Base-by-base conservation (phyloP, 2,329 filamentous ascomycete genomes). In the Dryadomyces sulphureus region DNA sequence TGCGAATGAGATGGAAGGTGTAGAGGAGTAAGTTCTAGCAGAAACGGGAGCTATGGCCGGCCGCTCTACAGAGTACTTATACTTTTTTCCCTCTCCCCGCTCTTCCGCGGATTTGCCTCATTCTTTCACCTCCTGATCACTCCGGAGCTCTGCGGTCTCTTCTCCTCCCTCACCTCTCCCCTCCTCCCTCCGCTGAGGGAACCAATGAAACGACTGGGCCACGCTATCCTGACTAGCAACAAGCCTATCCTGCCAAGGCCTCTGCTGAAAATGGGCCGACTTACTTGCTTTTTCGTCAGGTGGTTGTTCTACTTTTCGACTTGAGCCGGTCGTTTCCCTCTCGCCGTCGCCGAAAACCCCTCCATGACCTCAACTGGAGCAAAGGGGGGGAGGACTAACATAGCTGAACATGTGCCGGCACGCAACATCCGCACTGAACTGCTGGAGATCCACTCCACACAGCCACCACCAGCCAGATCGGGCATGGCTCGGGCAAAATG, bases 401-500 rank as follows among this genome's bases (percentile, higher is more conserved):
- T 32, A 32, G 27, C 27, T 32, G 27, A 32, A 32, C 27, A 32
- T 32, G 27, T 32, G 27, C 27, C 27, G 27, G 27, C 27, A 12
- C 27, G 11, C 4, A 7, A 14, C 27, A 32, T 14, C 27, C 6
- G 16, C 27, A 32, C 9, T 32, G 27, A 14, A 32, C 27, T 32
- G 11, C 16, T 32, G 16, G 27, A 12, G 27, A 14, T 14, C 27
- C 27, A 32, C 27, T 32, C 16, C 11, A 32, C 27, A 32, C 11
- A 32, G 27, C 27, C 27, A 32, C 27, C 16, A 14, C 27, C 27
- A 12, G 7, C 20, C 21, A 19, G 2, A 39, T 43, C 24, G 24
- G 43, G 47, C 12, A 45, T 48, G 45, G 47, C 35, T 40, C 27
- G 38, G 43, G 43, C 25, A 36, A 48, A 17, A 20, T 25, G 12